Conservation (phyloP, 768 basidiomycete genomes). For the Floccularia luteovirens region DNA sequence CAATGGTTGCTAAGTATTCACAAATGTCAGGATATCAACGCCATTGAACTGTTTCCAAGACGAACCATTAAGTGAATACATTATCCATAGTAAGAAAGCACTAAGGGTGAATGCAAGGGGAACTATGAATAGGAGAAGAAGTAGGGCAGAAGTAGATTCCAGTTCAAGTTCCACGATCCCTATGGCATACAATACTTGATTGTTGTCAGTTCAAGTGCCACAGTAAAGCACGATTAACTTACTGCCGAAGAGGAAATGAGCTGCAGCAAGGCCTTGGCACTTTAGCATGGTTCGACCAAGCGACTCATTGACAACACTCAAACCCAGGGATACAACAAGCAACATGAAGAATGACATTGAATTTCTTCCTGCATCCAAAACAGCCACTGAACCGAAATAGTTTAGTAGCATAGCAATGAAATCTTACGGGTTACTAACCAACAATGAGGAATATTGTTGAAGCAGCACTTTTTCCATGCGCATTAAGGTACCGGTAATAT, state of each 20-base stretch:
- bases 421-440: constrained; percentile 36
- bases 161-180: constrained; percentile 92
- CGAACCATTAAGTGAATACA: constrained; percentile 82
- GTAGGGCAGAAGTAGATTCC: constrained; percentile 80
- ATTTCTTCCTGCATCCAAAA: constrained; percentile 91
- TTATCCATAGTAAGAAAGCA: constrained; percentile 93
- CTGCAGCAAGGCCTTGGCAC: constrained; percentile 72
- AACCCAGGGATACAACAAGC: constrained; percentile 84
- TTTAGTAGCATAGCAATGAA: not conserved
- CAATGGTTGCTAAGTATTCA: constrained; percentile 64
- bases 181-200: constrained; percentile 79
- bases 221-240: constrained; percentile 16
- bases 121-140: constrained; percentile 85
- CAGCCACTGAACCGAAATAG: constrained; percentile 56
- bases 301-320: constrained; percentile 87
- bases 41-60: constrained; percentile 4
- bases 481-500: constrained; percentile 94
- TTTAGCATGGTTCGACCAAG: constrained; percentile 79
- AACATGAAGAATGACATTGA: constrained; percentile 94
- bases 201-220: not conserved
- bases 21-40: not conserved
- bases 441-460: constrained; percentile 91
- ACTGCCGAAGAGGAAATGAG: constrained; percentile 96
- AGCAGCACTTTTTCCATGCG: constrained; percentile 64
- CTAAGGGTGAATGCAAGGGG: constrained; percentile 95